Evolutionary conservation across 208 protist genomes (phyloP).

Genomic region (Trypanosoma lewisi): DNA sequence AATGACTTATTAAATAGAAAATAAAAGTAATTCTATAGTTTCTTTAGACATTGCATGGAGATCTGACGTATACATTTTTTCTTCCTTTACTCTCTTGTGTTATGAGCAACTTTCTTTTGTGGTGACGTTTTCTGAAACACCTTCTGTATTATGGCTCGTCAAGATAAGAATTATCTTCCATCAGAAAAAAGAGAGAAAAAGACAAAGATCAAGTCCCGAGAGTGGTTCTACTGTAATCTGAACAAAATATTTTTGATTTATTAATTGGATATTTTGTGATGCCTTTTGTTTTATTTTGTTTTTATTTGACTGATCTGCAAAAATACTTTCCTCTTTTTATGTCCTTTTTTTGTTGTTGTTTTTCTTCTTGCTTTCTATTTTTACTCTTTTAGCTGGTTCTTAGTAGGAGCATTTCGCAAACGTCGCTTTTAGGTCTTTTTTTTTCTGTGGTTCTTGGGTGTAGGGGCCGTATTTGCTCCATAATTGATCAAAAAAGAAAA

Average conservation of each 20-base stretch:
- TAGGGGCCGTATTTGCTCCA: too few relatives aligned
- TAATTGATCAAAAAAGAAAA: not conserved
- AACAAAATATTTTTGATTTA: constrained; percentile 7
- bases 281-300: constrained; percentile 22
- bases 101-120: too few relatives aligned
- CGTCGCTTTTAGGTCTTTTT: constrained; percentile 5
- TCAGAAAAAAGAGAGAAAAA: not conserved
- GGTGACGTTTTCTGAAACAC: too few relatives aligned
- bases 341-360: constrained; percentile 10
- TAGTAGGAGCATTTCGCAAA: constrained; percentile 7
- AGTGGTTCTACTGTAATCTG: too few relatives aligned
- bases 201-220: not conserved
- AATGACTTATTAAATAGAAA: too few relatives aligned
- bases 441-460: too few relatives aligned
- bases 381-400: not conserved
- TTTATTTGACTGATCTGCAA: constrained; percentile 12
- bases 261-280: constrained; percentile 9
- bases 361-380: not conserved
- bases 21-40: too few relatives aligned
- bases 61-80: too few relatives aligned
- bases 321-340: constrained; percentile 1
- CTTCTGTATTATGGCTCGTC: too few relatives aligned
- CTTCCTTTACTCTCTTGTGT: too few relatives aligned
- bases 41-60: too few relatives aligned
- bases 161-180: too few relatives aligned